A percentile compares a stretch with the other conserved stretches of the same genome.
phyloP scores from a whole-genome alignment of 1,284 basidiomycete genomes.

The Porodaedalea pini region DNA sequence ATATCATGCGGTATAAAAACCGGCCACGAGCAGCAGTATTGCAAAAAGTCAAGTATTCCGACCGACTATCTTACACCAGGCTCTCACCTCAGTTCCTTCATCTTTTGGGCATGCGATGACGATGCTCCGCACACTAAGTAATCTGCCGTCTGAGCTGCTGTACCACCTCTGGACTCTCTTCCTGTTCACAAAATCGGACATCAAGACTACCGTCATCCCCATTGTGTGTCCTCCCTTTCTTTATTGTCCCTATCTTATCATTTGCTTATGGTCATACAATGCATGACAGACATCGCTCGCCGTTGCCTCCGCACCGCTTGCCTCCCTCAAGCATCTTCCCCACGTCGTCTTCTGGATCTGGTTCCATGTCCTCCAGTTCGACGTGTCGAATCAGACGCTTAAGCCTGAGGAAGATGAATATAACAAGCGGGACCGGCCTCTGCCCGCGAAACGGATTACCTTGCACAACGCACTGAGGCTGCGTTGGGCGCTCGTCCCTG shows the following conservation, averaged over 20 bases:
- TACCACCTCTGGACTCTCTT: conserved; percentile 20
- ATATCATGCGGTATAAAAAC: background rate
- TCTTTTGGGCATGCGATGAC: too few relatives aligned
- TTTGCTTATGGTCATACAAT: too few relatives aligned
- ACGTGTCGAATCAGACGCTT: conserved; percentile 45
- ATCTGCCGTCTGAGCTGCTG: conserved; percentile 1
- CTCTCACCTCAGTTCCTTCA: too few relatives aligned
- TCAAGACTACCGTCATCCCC: conserved; percentile 19
- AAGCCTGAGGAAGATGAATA: conserved; percentile 41
- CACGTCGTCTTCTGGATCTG: conserved; percentile 39
- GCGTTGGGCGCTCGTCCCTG: conserved; percentile 34
- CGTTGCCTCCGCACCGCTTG: conserved; percentile 31
- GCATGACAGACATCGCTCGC: conserved; percentile 41
- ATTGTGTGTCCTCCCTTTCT: conserved; percentile 8
- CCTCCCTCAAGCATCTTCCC: conserved; percentile 22
- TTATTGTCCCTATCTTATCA: background rate
- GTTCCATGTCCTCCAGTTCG: conserved; percentile 39
- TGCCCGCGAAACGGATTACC: conserved; percentile 41
- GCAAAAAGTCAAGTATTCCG: too few relatives aligned
- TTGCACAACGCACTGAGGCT: conserved; percentile 30
- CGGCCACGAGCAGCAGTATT: too few relatives aligned
- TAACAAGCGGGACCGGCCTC: conserved; percentile 44
- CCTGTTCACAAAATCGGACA: conserved; percentile 20
- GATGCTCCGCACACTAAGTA: background rate
- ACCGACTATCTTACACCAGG: too few relatives aligned